Evolutionary conservation across 1,284 basidiomycete genomes (phyloP).

Genomic region (Malassezia vespertilionis): DNA sequence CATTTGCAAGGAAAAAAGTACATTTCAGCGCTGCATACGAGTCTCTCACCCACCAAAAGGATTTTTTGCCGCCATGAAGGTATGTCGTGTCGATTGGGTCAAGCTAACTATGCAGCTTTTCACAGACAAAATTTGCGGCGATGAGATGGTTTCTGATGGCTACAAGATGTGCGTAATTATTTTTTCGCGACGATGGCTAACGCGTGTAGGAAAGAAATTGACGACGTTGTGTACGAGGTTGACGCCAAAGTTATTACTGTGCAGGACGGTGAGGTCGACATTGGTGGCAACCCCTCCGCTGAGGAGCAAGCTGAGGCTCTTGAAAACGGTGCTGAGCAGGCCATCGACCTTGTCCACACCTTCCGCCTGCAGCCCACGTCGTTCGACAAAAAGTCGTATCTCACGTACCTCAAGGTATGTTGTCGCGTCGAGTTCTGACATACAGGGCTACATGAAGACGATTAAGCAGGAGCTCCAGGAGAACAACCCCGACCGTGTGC

Average conservation of each 20-base stretch:
- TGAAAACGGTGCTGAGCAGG: conserved; percentile 62
- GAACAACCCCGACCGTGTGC: conserved; percentile 60
- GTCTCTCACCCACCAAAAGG: too few species aligned
- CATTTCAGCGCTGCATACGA: too few species aligned
- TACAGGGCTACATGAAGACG: conserved; percentile 64
- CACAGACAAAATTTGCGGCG: conserved; percentile 58
- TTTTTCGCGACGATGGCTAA: background rate
- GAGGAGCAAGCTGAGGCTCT: conserved; percentile 77
- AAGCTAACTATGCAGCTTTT: conserved; percentile 55
- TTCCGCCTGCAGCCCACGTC: conserved; percentile 73
- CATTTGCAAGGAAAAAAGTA: too few species aligned
- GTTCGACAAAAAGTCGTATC: conserved; percentile 88
- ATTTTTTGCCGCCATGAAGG: conserved; percentile 14
- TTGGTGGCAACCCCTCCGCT: conserved; percentile 61
- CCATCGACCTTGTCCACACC: conserved; percentile 87
- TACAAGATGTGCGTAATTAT: conserved; percentile 21
- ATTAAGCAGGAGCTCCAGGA: conserved; percentile 55
- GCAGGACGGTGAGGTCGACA: conserved; percentile 77
- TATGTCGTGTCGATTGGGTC: background rate
- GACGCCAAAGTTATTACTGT: conserved; percentile 67
- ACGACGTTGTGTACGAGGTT: conserved; percentile 80
- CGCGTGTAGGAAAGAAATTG: conserved; percentile 60
- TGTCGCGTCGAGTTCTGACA: background rate
- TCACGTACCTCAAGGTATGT: conserved; percentile 64
- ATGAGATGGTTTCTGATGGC: conserved; percentile 62